Evolutionary conservation across 768 basidiomycete genomes (phyloP), one percentile per base, ranked within the genome.

Genomic region (Leccinum arenicola): DNA sequence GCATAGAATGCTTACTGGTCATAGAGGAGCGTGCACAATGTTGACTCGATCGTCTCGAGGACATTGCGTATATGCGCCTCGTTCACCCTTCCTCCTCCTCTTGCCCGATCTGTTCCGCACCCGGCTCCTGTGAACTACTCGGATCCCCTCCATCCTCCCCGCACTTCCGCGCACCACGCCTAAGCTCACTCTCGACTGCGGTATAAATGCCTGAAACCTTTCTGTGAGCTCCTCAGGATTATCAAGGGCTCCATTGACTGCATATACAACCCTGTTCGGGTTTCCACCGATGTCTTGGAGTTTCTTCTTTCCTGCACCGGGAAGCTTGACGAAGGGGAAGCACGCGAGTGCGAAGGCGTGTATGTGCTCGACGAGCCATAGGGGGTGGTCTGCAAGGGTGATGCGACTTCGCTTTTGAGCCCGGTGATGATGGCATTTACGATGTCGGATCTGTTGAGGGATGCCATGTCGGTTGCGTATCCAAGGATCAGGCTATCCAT

Each of bases 11-110:
- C 64, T 74, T 29, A 88, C 94, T 87, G 78, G 71, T 98, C 95
- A 70, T 97, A 98, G 64, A 96, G 89, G 11, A 89, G 64, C 3
- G 79, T 77, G 54, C 87, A 89, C 12, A 97, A 69, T 2, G 85
- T 75, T 8, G 81, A 77, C 71, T 98, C 96, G 7, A 95, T 83
- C 7, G 75, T 74, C 45, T 93, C 92, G 62, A 95, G 78, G 19
- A 88, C 76, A 33, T 82, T 81, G 25, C 80, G 79, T 52, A 88
- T 80, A 59, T 73, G 78, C 2, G 73, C 74, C 49, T 83, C 83
- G 33, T 83, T 83, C 33, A 76, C 61, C 6, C 51, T 43, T 73
- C 73, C 23, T 69, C 71, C 31, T 72, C 72, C 52, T 69, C 19
- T 29, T 40, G 53, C 23, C 2, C 69, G 50, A 60, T 50, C 36